These are phyloP conservation scores for Fagopyrum tataricum DNA, from an alignment of 148 eudicot species.

Conservation along the genomic window DNA sequence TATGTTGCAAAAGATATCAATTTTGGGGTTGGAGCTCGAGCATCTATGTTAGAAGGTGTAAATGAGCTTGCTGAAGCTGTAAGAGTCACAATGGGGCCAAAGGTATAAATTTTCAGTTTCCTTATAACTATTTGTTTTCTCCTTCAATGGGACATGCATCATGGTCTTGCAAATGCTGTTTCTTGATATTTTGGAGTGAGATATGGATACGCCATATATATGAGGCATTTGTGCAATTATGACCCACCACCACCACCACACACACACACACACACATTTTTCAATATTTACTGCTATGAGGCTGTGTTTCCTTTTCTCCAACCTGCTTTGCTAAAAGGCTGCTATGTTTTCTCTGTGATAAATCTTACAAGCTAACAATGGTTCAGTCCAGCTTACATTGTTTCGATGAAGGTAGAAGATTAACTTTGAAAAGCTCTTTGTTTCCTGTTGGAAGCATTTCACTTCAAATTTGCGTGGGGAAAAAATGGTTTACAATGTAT, in stretches of 20 bases:
- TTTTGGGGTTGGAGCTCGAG: conserved; percentile 71
- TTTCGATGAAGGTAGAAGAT: neutral
- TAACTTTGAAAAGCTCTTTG: neutral
- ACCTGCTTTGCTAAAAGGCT: neutral
- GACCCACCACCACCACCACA: neutral
- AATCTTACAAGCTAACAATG: neutral
- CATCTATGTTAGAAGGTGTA: conserved; percentile 81
- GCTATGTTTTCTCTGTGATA: neutral
- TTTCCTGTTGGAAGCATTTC: neutral
- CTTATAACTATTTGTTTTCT: neutral
- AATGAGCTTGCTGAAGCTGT: conserved; percentile 97
- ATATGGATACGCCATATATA: neutral
- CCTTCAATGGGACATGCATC: neutral
- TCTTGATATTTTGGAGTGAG: neutral
- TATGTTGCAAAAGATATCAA: conserved; percentile 86
- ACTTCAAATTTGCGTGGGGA: neutral
- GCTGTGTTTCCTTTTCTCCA: neutral
- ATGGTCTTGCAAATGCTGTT: neutral
- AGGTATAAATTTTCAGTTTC: conserved; percentile 37
- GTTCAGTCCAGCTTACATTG: neutral
- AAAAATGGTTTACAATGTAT: neutral
- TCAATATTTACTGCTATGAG: neutral
- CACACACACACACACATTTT: no score
- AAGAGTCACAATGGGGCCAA: conserved; percentile 97
- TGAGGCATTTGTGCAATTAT: neutral